Evolutionary conservation across 441 rosid species (phyloP).

Genomic region (Jatropha podagrica): DNA sequence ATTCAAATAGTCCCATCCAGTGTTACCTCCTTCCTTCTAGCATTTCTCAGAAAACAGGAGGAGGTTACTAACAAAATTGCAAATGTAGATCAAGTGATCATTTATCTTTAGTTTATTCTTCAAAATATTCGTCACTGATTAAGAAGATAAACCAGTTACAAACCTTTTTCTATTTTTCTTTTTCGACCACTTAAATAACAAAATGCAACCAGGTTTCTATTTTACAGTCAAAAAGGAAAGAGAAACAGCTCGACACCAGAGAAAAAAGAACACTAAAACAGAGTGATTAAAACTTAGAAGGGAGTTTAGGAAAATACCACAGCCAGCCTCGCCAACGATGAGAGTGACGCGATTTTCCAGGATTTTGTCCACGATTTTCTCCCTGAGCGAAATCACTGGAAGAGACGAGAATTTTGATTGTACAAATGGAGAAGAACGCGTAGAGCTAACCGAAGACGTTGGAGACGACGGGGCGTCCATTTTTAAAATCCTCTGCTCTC

Average conservation of each 20-base stretch:
- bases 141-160: neutral
- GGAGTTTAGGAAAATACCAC: constrained; percentile 49
- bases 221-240: neutral
- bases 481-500: constrained; percentile 20
- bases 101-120: neutral
- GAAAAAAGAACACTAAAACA: neutral
- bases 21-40: neutral
- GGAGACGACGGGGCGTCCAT: constrained; percentile 54
- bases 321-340: constrained; percentile 92
- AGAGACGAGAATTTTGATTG: constrained; percentile 61
- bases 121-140: neutral
- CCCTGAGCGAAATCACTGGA: constrained; percentile 64
- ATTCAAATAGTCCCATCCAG: neutral
- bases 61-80: neutral
- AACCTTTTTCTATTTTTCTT: neutral
- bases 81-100: neutral
- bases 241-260: neutral
- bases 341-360: constrained; percentile 92
- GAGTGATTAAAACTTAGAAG: neutral
- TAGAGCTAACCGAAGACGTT: constrained; percentile 44
- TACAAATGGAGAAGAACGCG: constrained; percentile 41
- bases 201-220: neutral
- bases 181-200: neutral
- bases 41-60: neutral
- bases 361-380: constrained; percentile 77